Evolutionary conservation across 345 rosid species (phyloP).

Genomic region (Sonneratia caseolaris): DNA sequence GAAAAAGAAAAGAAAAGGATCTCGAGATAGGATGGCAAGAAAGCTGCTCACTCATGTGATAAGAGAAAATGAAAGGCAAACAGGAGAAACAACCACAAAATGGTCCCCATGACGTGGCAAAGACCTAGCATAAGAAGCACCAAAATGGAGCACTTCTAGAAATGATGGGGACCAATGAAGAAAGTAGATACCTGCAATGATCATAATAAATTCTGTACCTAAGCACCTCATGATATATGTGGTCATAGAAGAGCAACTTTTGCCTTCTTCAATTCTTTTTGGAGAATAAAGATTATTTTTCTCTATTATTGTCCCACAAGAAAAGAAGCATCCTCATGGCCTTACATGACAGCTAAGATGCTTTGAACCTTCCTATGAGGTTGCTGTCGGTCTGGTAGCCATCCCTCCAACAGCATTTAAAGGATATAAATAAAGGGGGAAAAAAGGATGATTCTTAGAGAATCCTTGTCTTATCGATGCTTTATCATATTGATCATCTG

Average conservation of each 20-base stretch:
- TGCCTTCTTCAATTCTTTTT: slow-evolving; percentile 1
- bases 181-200: too few relatives aligned
- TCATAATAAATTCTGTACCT: background rate
- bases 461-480: background rate
- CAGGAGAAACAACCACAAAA: background rate
- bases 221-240: background rate
- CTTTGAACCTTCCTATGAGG: background rate
- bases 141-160: background rate
- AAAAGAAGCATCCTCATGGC: background rate
- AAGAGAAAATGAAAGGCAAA: background rate
- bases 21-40: background rate
- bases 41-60: too few relatives aligned
- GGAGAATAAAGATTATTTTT: background rate
- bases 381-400: background rate
- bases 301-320: background rate
- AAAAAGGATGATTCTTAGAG: background rate
- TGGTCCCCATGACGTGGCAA: background rate
- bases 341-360: background rate
- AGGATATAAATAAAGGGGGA: background rate
- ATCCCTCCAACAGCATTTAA: too few relatives aligned
- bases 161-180: background rate
- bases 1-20: too few relatives aligned
- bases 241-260: background rate
- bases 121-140: slow-evolving; percentile 1
- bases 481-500: background rate